A percentile compares a stretch with the other conserved stretches of the same genome.
Evolutionary conservation across 176 grass and related monocot genomes (phyloP).

Genomic region (Tillandsia leiboldiana): DNA sequence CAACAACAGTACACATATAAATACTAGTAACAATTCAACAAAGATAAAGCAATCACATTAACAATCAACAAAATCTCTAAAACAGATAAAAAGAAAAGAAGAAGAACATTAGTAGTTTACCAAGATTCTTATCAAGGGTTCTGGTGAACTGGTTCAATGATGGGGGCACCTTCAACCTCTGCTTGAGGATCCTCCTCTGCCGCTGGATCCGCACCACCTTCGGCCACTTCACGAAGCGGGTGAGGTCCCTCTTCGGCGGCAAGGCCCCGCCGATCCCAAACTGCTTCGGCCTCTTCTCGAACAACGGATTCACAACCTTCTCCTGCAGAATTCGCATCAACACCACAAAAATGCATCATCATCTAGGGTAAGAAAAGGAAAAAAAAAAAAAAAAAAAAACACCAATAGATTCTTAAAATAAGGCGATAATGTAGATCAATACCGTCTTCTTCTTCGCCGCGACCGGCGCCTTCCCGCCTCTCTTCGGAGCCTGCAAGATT

Average conservation of each 20-base stretch:
- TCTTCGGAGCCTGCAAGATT: conserved; percentile 63
- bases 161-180: conserved; percentile 85
- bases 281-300: conserved; percentile 94
- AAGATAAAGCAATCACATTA: background rate
- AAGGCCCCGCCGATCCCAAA: conserved; percentile 71
- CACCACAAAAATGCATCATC: background rate
- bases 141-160: conserved; percentile 89
- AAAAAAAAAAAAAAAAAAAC: background rate
- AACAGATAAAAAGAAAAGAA: background rate
- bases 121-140: conserved; percentile 85
- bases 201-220: conserved; percentile 90
- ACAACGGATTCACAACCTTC: conserved; percentile 60
- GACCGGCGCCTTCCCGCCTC: conserved; percentile 40
- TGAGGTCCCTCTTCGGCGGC: conserved; percentile 79
- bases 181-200: conserved; percentile 88
- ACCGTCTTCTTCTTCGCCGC: conserved; percentile 61
- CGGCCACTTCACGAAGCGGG: conserved; percentile 85
- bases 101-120: conserved; percentile 18
- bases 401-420: background rate
- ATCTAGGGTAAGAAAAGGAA: background rate
- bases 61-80: background rate
- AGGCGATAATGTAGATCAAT: background rate
- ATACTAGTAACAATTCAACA: background rate
- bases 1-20: too few species aligned
- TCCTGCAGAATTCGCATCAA: conserved; percentile 24